phyloP scores from a whole-genome alignment of 306 rosid species.

The Quercus engelmannii region DNA sequence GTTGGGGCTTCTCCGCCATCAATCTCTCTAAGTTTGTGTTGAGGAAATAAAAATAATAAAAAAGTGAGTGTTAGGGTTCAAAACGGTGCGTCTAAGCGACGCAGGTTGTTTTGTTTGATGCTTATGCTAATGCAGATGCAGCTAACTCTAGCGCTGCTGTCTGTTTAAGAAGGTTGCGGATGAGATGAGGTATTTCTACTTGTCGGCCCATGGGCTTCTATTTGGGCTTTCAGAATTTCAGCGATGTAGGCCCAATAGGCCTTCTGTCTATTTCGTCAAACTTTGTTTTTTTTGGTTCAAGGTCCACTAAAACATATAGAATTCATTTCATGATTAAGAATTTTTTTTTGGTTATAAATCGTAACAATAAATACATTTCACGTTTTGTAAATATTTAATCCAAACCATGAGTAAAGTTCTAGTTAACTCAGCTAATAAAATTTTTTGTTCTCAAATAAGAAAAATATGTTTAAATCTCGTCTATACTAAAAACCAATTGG shows the following conservation, averaged over 20 bases:
- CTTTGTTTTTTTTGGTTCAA: not conserved
- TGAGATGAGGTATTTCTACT: not conserved
- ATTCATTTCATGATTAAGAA: no score
- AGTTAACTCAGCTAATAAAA: no score
- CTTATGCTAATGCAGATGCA: not conserved
- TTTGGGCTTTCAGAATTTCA: no score
- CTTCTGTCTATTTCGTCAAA: not conserved
- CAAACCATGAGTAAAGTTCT: no score
- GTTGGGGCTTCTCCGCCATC: conserved; percentile 96
- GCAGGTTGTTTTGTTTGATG: not conserved
- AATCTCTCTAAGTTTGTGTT: not conserved
- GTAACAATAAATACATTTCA: no score
- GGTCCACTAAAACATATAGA: not conserved
- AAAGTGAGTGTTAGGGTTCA: not conserved
- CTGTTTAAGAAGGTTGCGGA: not conserved
- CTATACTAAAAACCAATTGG: accelerated
- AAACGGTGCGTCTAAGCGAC: conserved; percentile 42
- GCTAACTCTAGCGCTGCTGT: not conserved
- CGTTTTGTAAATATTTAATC: no score
- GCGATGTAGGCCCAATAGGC: no score
- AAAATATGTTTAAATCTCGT: no score
- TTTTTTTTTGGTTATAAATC: no score
- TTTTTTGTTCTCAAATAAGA: no score
- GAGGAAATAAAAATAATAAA: not conserved
- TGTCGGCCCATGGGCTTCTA: not conserved